Conservation (phyloP, 2,329 filamentous ascomycete species). For the Ustilaginoidea virens region DNA sequence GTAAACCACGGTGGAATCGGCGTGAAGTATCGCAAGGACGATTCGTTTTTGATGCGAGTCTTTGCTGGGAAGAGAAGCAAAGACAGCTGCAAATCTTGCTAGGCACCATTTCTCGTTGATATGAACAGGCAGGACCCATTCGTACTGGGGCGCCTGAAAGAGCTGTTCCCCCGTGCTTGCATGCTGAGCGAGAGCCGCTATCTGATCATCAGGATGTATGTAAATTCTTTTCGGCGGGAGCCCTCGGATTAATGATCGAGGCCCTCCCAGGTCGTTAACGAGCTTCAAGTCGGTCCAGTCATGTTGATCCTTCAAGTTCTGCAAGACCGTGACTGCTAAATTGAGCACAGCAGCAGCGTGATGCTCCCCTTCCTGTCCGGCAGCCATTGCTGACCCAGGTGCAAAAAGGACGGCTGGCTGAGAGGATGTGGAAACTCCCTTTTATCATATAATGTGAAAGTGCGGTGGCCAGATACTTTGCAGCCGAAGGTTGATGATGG, state of each 20-base stretch:
- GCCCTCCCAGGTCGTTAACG: slow-evolving; percentile 27
- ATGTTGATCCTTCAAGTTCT: slow-evolving; percentile 63
- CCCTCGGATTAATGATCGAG: slow-evolving; percentile 54
- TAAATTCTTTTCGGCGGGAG: slow-evolving; percentile 60
- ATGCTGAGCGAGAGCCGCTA: slow-evolving; percentile 50
- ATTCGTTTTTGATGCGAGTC: slow-evolving; percentile 46
- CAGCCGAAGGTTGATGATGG: too few species aligned
- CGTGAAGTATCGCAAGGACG: slow-evolving; percentile 58
- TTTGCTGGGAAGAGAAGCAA: slow-evolving; percentile 41
- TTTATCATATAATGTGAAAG: too few species aligned
- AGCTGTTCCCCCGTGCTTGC: slow-evolving; percentile 29
- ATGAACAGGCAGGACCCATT: slow-evolving; percentile 67
- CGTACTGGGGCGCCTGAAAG: slow-evolving; percentile 38
- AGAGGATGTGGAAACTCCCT: not conserved
- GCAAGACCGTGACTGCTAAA: slow-evolving; percentile 34
- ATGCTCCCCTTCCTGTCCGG: not conserved
- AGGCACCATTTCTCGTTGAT: slow-evolving; percentile 60
- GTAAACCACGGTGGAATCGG: slow-evolving; percentile 73
- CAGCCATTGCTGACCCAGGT: not conserved
- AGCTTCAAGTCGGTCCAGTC: slow-evolving; percentile 51
- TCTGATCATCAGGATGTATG: slow-evolving; percentile 70
- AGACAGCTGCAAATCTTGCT: slow-evolving; percentile 48
- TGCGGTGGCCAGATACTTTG: too few species aligned
- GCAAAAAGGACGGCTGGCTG: too few species aligned
- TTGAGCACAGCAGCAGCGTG: slow-evolving; percentile 1